Percentiles rank a stretch among this genome's conserved stretches.
Conservation (phyloP, 495 filamentous ascomycete genomes). For the Aspergillus mulundensis region DNA sequence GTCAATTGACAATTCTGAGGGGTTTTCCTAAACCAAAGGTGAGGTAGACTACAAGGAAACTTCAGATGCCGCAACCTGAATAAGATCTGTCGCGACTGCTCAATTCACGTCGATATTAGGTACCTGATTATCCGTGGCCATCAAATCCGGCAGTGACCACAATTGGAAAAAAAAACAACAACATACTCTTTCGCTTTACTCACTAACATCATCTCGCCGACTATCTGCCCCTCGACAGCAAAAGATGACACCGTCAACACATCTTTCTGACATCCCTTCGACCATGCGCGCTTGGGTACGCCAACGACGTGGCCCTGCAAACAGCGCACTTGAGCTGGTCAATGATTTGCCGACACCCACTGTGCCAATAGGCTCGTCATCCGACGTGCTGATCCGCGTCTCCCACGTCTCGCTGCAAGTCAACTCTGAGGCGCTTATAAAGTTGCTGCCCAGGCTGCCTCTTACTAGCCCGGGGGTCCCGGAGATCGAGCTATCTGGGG, state of each 20-base stretch:
- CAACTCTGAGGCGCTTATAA: neutral
- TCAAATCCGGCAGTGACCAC: neutral
- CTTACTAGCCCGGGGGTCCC: neutral
- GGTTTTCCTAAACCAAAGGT: too few species aligned
- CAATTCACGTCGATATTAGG: too few species aligned
- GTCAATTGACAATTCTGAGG: too few species aligned
- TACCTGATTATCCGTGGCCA: neutral
- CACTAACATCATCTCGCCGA: neutral
- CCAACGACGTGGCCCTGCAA: neutral
- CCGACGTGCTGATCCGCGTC: constrained; percentile 1
- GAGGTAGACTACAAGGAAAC: too few species aligned
- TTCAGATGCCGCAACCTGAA: too few species aligned
- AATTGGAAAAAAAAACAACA: neutral
- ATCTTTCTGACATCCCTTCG: neutral
- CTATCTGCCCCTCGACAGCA: neutral
- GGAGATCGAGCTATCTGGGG: neutral
- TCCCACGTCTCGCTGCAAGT: neutral
- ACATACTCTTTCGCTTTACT: neutral
- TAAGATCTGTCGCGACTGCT: too few species aligned
- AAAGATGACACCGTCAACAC: neutral
- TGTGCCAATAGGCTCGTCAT: neutral
- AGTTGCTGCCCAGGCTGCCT: too few species aligned
- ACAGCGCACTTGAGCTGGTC: neutral
- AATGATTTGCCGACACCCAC: neutral
- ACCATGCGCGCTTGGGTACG: constrained; percentile 1